Conservation (phyloP, 2,329 filamentous ascomycete genomes). For the Knoxdaviesia capensis region DNA sequence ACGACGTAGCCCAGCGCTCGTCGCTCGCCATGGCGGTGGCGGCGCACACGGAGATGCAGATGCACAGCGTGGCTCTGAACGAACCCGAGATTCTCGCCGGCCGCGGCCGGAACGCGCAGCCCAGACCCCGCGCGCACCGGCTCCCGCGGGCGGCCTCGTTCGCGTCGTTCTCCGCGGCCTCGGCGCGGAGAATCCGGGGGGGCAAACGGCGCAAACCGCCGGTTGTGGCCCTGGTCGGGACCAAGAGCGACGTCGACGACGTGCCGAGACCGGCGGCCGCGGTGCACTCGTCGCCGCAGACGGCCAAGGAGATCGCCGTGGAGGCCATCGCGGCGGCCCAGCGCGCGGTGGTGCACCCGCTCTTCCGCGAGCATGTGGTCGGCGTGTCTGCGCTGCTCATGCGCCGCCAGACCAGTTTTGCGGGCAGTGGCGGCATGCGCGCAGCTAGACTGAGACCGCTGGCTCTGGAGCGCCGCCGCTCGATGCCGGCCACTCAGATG, state of each 20-base stretch:
- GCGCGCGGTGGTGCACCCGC: slow-evolving; percentile 5
- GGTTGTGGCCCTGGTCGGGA: slow-evolving; percentile 50
- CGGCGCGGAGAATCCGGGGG: no score
- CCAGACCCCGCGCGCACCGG: no score
- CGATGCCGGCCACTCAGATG: no score
- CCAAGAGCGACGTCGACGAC: slow-evolving; percentile 38
- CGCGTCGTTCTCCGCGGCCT: no score
- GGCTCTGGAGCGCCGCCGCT: no score
- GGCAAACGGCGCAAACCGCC: not conserved
- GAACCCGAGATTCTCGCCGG: not conserved
- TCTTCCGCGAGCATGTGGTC: slow-evolving; percentile 5
- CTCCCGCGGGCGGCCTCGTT: no score
- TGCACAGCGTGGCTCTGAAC: not conserved
- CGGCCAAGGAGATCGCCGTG: slow-evolving; percentile 3
- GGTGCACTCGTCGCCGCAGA: not conserved
- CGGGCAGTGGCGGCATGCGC: no score
- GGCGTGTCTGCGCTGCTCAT: not conserved
- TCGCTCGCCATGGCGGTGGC: not conserved
- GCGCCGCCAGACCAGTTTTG: no score
- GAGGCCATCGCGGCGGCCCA: slow-evolving; percentile 4
- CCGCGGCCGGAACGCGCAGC: no score
- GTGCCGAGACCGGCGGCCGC: not conserved
- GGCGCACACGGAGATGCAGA: not conserved
- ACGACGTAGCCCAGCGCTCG: slow-evolving; percentile 9
- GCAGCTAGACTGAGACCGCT: no score